Evolutionary conservation across 176 grass and related monocot species (phyloP).

Genomic region (Paspalum vaginatum): DNA sequence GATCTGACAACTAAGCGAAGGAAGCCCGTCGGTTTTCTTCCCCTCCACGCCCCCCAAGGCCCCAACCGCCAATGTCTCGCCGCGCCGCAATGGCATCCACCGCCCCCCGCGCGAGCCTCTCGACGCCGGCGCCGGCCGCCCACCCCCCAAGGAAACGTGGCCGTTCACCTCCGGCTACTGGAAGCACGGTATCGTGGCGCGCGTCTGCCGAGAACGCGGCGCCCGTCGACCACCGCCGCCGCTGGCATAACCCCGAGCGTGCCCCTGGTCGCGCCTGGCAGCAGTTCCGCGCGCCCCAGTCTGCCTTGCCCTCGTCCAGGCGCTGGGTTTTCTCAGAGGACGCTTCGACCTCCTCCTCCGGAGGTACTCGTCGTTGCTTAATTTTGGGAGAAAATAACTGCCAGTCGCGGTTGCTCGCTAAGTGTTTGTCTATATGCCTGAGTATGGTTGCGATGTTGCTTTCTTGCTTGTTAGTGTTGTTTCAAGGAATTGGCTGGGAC

Average conservation of each 20-base stretch:
- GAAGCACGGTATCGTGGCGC: not conserved
- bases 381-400: not conserved
- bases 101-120: slow-evolving; percentile 32
- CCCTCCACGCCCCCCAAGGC: not conserved
- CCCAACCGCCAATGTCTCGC: not conserved
- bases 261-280: slow-evolving; percentile 19
- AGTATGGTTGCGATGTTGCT: not conserved
- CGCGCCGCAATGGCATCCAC: slow-evolving; percentile 45
- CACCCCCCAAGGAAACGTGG: slow-evolving; percentile 42
- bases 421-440: slow-evolving; percentile 37
- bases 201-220: not conserved
- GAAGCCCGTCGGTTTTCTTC: slow-evolving; percentile 4
- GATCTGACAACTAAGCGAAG: not conserved
- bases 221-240: slow-evolving; percentile 18
- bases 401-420: slow-evolving; percentile 14
- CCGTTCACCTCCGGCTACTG: slow-evolving; percentile 22
- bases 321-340: slow-evolving; percentile 54
- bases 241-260: slow-evolving; percentile 40
- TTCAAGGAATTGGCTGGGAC: not conserved
- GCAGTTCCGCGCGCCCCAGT: not conserved
- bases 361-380: slow-evolving; percentile 42
- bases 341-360: slow-evolving; percentile 35
- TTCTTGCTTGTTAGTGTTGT: not conserved
- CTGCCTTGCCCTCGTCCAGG: slow-evolving; percentile 26
- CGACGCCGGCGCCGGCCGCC: slow-evolving; percentile 23